A percentile compares a stretch with the other conserved stretches of the same genome.
Evolutionary conservation across 768 basidiomycete genomes (phyloP).

Genomic region (Leccinum subgranulosum): DNA sequence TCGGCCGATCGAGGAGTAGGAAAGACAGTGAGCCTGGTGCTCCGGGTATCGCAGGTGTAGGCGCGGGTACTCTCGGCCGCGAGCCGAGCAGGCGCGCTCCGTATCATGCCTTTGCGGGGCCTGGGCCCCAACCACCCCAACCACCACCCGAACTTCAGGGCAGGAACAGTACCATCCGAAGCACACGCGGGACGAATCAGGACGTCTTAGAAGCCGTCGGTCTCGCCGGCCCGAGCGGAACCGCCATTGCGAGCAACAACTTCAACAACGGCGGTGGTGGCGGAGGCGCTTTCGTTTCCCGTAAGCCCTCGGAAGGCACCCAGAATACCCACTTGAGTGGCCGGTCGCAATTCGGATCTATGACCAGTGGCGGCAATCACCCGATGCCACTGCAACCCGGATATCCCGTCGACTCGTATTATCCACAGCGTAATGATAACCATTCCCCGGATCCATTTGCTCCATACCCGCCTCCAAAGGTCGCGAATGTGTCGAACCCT

Average conservation of each 20-base stretch:
- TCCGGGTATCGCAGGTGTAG: constrained; percentile 39
- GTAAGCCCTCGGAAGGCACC: constrained; percentile 25
- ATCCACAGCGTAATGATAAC: constrained; percentile 23
- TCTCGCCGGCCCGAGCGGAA: constrained; percentile 13
- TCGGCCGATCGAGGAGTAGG: constrained; percentile 22
- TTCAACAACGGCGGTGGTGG: not conserved
- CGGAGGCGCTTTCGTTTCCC: constrained; percentile 13
- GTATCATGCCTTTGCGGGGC: constrained; percentile 39
- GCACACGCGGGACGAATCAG: constrained; percentile 20
- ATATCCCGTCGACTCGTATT: constrained; percentile 24
- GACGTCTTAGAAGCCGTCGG: constrained; percentile 30
- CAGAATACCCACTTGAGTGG: constrained; percentile 25
- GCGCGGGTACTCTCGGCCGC: constrained; percentile 29
- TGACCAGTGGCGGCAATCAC: constrained; percentile 13
- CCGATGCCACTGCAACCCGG: constrained; percentile 21
- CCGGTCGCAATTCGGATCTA: constrained; percentile 22
- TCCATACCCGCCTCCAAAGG: constrained; percentile 17
- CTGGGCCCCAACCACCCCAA: constrained; percentile 21
- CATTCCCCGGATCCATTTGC: constrained; percentile 29
- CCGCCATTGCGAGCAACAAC: not conserved
- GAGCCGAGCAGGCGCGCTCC: constrained; percentile 31
- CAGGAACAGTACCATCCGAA: constrained; percentile 14
- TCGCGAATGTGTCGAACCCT: not conserved
- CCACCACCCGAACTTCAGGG: constrained; percentile 17
- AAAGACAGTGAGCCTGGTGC: constrained; percentile 33